Conservation (phyloP, 2,329 filamentous ascomycete genomes). For the Myrmaecium sp. region DNA sequence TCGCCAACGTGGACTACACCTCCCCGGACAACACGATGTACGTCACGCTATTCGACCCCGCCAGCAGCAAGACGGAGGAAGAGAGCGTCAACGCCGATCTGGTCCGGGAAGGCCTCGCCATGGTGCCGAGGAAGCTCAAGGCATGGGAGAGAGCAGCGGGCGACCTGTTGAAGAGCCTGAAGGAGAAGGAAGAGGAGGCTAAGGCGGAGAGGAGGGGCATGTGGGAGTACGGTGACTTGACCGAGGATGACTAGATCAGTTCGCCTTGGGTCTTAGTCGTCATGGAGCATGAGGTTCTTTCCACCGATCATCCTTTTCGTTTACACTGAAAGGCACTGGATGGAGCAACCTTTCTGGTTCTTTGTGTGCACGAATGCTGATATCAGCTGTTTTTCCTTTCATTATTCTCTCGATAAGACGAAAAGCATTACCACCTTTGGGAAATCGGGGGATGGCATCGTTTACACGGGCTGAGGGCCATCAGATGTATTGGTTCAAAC, state of each 20-base stretch:
- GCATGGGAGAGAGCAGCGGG: conserved; percentile 69
- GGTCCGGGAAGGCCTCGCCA: conserved; percentile 64
- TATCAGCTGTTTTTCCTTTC: no score
- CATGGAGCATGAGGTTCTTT: no score
- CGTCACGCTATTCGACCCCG: conserved; percentile 74
- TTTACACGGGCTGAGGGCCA: no score
- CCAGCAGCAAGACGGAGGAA: conserved; percentile 40
- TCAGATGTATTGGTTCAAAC: no score
- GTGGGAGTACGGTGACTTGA: conserved; percentile 98
- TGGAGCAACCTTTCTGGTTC: no score
- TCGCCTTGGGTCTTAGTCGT: no score
- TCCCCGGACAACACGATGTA: conserved; percentile 68
- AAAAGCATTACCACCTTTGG: no score
- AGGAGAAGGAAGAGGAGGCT: conserved; percentile 57
- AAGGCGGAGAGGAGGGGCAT: conserved; percentile 70
- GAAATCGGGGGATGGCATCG: no score
- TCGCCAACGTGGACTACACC: conserved; percentile 79
- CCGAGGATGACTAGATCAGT: conserved; percentile 35
- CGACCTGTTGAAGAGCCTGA: conserved; percentile 54
- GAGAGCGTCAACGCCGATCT: conserved; percentile 85
- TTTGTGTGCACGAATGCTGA: no score
- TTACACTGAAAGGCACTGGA: no score
- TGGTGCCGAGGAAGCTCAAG: conserved; percentile 86
- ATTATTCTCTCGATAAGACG: no score
- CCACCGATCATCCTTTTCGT: no score